Evolutionary conservation across 345 rosid genomes (phyloP).

Genomic region (Fremontodendron californicum): DNA sequence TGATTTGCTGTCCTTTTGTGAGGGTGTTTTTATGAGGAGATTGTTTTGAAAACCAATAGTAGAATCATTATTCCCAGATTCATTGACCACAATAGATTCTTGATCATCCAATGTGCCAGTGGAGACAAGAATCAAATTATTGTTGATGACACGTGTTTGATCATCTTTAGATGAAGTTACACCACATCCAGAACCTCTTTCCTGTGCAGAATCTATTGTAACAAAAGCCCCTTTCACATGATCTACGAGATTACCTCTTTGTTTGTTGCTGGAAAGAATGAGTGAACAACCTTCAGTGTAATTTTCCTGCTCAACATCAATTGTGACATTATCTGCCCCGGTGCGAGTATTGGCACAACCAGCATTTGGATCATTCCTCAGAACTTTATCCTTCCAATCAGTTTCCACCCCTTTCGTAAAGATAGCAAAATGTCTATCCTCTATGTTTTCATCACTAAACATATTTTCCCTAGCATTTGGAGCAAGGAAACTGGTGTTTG

Average conservation of each 20-base stretch:
- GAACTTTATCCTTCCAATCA: constrained; percentile 19
- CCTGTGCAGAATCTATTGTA: constrained; percentile 1
- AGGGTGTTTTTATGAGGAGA: constrained; percentile 7
- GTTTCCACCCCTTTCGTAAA: constrained; percentile 15
- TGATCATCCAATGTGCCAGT: constrained; percentile 13
- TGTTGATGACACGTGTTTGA: constrained; percentile 5
- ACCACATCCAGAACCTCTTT: constrained; percentile 13
- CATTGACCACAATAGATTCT: constrained; percentile 7
- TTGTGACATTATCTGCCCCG: constrained; percentile 1
- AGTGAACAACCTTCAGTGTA: constrained; percentile 15
- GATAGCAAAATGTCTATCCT: constrained; percentile 21
- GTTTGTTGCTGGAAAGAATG: constrained; percentile 10
- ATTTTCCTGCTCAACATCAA: constrained; percentile 12
- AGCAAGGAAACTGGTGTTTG: constrained; percentile 12
- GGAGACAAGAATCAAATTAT: constrained; percentile 13
- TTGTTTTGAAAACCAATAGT: constrained; percentile 14
- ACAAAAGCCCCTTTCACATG: constrained; percentile 21
- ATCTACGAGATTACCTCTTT: constrained; percentile 11
- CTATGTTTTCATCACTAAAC: constrained; percentile 12
- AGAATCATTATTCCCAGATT: constrained; percentile 20
- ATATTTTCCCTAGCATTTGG: constrained; percentile 8
- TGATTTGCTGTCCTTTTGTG: constrained; percentile 22
- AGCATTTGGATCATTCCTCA: constrained; percentile 15
- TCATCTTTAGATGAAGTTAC: constrained; percentile 17
- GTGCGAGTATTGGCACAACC: constrained; percentile 7